Conservation (phyloP, 768 basidiomycete genomes). For the Floccularia luteovirens region DNA sequence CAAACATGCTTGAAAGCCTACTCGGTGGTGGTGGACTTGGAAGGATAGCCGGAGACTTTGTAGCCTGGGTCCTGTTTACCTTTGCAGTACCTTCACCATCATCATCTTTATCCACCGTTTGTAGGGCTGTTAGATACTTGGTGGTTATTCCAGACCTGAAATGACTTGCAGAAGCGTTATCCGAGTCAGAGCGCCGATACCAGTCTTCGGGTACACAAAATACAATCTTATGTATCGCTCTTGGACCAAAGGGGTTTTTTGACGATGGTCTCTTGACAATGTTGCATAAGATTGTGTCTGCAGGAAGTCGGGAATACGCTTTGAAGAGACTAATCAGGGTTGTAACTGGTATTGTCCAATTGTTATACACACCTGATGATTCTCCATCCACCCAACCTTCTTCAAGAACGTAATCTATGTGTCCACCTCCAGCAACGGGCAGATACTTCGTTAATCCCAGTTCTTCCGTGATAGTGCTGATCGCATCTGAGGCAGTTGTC, state of each 20-base stretch:
- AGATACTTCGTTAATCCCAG: slow-evolving; percentile 63
- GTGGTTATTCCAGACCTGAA: slow-evolving; percentile 47
- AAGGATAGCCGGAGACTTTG: background rate
- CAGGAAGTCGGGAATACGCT: slow-evolving; percentile 40
- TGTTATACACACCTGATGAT: slow-evolving; percentile 40
- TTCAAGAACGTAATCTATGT: slow-evolving; percentile 68
- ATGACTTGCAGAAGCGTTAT: slow-evolving; percentile 40
- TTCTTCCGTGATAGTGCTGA: slow-evolving; percentile 47
- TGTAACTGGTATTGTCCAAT: slow-evolving; percentile 3
- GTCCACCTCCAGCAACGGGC: slow-evolving; percentile 61
- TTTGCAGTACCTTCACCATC: slow-evolving; percentile 60
- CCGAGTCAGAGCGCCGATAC: slow-evolving; percentile 66
- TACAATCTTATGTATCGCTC: slow-evolving; percentile 38
- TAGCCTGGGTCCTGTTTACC: background rate
- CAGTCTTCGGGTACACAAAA: slow-evolving; percentile 76
- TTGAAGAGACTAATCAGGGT: slow-evolving; percentile 6
- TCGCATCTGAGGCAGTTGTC: slow-evolving; percentile 46
- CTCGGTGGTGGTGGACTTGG: slow-evolving; percentile 35
- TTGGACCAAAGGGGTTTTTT: slow-evolving; percentile 32
- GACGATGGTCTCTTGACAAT: slow-evolving; percentile 31
- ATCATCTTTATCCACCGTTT: slow-evolving; percentile 37
- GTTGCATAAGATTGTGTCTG: slow-evolving; percentile 31
- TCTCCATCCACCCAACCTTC: slow-evolving; percentile 52
- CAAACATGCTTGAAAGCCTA: slow-evolving; percentile 60
- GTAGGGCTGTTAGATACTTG: slow-evolving; percentile 36